Evolutionary conservation across 1,284 basidiomycete genomes (phyloP), one percentile per base, ranked within the genome.

Genomic region (Malassezia yamatoensis): DNA sequence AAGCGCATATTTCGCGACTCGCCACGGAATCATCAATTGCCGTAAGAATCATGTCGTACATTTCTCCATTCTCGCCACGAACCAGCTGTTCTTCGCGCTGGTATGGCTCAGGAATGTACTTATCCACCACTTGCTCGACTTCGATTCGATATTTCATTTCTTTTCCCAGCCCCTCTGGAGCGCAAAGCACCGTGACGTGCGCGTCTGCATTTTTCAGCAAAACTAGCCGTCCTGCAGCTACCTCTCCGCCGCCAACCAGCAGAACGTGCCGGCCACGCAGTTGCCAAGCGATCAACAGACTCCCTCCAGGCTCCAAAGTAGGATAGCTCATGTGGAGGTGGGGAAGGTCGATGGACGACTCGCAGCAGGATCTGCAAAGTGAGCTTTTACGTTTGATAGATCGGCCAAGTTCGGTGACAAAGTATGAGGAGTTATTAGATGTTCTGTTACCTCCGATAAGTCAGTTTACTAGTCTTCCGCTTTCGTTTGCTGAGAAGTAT

Each of bases 21-120:
- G 83, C 79, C 0, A 80, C 78, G 53, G 84, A 82, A 74, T 94
- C 85, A 78, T 96, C 90, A 48, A 96, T 85, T 12, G 93, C 93
- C 2, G 90, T 93, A 51, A 96, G 82, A 45, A 94, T 88, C 85
- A 98, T 87, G 76, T 90, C 87, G 64, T 83, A 83, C n/a, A 11
- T 36, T 35, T 62, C 65, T 10, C 46, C 48, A 6, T 53, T 40
- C 7, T 33, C 18, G 51, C 79, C 81, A 29, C 24, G 7, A 21
- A 60, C 60, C 16, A 66, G 53, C 40, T 65, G 59, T 16, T 35
- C 12, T 5, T 52, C 40, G 11, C 56, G 49, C 9, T 29, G 33
- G 36, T 62, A 66, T 8, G 37, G 16, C 78, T 76, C 43, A 86
- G 53, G 47, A 16, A 63, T 38, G 58, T 71, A 70, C 37, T 54